These are phyloP conservation scores for Alternaria solani DNA, from an alignment of 2,329 filamentous ascomycete species.

Conservation along the genomic window DNA sequence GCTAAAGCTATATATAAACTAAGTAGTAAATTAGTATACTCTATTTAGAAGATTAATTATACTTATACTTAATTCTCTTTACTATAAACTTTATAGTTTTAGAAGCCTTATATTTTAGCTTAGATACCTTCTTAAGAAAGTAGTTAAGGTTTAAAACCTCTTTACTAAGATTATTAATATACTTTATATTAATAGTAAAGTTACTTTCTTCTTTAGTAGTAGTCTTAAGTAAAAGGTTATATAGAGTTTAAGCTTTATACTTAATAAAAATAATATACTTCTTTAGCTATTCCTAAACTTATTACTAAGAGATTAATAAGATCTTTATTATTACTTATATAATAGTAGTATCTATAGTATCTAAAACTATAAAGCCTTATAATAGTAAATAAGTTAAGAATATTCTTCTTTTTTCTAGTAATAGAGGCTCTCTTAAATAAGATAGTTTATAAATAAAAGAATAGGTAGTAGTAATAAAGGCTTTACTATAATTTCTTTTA, in stretches of 20 bases:
- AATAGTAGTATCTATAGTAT: no score
- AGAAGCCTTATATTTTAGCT: neutral
- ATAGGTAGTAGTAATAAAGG: no score
- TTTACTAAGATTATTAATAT: neutral
- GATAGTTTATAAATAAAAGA: no score
- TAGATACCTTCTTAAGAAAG: no score
- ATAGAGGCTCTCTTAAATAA: no score
- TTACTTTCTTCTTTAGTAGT: neutral
- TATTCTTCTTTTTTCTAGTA: no score
- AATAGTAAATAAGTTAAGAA: no score
- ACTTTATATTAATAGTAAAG: neutral
- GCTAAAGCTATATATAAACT: neutral
- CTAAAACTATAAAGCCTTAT: no score
- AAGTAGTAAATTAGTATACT: no score
- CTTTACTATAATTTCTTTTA: no score
- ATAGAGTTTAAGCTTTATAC: neutral
- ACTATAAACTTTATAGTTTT: neutral
- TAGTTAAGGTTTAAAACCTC: neutral
- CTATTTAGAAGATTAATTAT: neutral
- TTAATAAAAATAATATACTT: slow-evolving; percentile 6
- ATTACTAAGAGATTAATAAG: no score
- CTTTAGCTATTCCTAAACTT: slow-evolving; percentile 8
- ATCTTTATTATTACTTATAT: no score
- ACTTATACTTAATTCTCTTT: neutral
- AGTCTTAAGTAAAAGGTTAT: neutral